These are phyloP conservation scores for Dictyophora rubrovolvata DNA, from an alignment of 768 basidiomycete species.

Conservation along the genomic window DNA sequence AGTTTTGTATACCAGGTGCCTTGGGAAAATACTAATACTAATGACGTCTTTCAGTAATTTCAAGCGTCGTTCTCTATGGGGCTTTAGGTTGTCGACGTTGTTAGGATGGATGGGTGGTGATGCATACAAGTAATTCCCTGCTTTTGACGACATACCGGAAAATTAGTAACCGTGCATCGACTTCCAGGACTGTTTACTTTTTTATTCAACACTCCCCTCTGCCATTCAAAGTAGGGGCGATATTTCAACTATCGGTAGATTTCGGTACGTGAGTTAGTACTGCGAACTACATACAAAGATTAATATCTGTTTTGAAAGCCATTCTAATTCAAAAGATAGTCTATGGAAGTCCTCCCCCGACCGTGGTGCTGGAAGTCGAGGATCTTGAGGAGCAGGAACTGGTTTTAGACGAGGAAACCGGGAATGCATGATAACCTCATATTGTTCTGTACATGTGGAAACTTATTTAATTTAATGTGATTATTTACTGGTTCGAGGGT, in stretches of 20 bases:
- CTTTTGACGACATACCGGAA: slow-evolving; percentile 3
- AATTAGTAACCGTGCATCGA: background rate
- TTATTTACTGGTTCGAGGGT: no score
- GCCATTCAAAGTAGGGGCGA: slow-evolving; percentile 74
- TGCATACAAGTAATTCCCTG: slow-evolving; percentile 58
- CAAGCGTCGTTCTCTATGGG: slow-evolving; percentile 68
- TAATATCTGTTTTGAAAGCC: slow-evolving; percentile 28
- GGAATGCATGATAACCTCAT: slow-evolving; percentile 23
- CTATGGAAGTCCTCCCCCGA: slow-evolving; percentile 65
- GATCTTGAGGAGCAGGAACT: slow-evolving; percentile 72
- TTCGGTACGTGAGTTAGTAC: slow-evolving; percentile 38
- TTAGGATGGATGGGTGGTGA: slow-evolving; percentile 81
- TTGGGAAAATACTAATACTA: background rate
- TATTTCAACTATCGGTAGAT: slow-evolving; percentile 78
- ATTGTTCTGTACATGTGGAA: background rate
- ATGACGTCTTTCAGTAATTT: slow-evolving; percentile 46
- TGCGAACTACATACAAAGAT: background rate
- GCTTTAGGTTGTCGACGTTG: slow-evolving; percentile 74
- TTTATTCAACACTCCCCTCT: slow-evolving; percentile 62
- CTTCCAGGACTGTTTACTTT: slow-evolving; percentile 63
- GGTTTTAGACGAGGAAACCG: slow-evolving; percentile 51
- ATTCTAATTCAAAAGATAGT: slow-evolving; percentile 65
- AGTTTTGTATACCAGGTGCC: slow-evolving; percentile 11
- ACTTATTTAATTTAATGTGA: background rate
- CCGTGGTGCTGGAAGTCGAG: slow-evolving; percentile 33